Base-by-base conservation (phyloP, 768 basidiomycete genomes). In the Naganishia randhawae region DNA sequence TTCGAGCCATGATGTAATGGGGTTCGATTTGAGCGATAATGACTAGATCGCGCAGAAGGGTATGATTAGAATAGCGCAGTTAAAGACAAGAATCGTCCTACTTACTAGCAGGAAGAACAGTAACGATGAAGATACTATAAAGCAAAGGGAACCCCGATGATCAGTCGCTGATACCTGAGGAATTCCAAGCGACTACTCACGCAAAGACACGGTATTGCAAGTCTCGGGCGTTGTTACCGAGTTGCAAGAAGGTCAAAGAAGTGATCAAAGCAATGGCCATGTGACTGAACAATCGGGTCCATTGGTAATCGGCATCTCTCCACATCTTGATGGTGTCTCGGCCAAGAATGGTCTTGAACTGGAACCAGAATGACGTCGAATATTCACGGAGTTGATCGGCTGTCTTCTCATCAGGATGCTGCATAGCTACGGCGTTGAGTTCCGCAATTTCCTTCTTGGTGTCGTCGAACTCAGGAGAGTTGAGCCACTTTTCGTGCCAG, bases 401-500 rank as follows among this genome's bases (percentile, higher is more conserved):
- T 16, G 66, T 73, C 27, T 67, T 70, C 39, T 70, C 71, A 45
- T 69, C 71, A 3, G 71, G 71, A 25, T 66, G 65, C 17, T 74
- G 72, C 17, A 76, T 32, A 22, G 77, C 76, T 11, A 74, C 72
- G 8, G 63, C 72, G 67, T 84, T 83, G 72, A 85, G 81, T 52
- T 76, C 73, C 32, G 79, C 75, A 67, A 86, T 84, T 67, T 85
- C 82, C 5, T 73, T 73, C 70, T 80, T 78, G 17, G 82, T 77
- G 3, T 75, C 67, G n/a, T 73, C 70, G 52, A 73, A 76, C 79
- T 93, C 88, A 0, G 85, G 82, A 5, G 88, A 91, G 41, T 88
- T 85, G 19, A 85, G 79, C 92, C 92, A 95, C 55, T 91, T 82
- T 70, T 90, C 86, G 65, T 87, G 86, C 92, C 92, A 95, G 74